phyloP scores from a whole-genome alignment of 1,139 yeast species.

The Hansenula lynferdii region DNA sequence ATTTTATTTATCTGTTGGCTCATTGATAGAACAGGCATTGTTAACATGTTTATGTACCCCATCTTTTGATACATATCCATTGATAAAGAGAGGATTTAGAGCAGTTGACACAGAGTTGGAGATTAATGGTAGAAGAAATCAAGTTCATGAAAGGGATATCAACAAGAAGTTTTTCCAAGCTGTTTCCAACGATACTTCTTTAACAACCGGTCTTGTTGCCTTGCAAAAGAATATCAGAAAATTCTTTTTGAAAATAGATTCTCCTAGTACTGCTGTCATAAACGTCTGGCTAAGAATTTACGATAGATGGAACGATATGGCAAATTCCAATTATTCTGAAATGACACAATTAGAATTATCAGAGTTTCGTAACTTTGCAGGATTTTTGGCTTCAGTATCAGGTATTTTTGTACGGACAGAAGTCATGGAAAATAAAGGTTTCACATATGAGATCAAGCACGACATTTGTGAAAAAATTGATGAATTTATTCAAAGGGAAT shows the following conservation, averaged over 20 bases:
- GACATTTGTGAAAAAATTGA: conserved; percentile 44
- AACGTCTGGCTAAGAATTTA: conserved; percentile 61
- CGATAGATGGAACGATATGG: conserved; percentile 43
- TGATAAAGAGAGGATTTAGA: conserved; percentile 44
- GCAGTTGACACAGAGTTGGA: conserved; percentile 40
- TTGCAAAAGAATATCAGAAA: conserved; percentile 63
- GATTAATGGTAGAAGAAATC: conserved; percentile 19
- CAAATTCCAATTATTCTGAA: conserved; percentile 20
- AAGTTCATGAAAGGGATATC: conserved; percentile 20
- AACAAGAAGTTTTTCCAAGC: conserved; percentile 44
- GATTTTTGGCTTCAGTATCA: conserved; percentile 54
- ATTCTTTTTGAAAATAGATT: conserved; percentile 47
- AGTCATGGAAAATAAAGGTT: conserved; percentile 26
- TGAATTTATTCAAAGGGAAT: conserved; percentile 38
- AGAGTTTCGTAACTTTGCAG: conserved; percentile 56
- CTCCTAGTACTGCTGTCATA: conserved; percentile 55
- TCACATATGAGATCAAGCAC: conserved; percentile 25
- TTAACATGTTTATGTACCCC: conserved; percentile 50
- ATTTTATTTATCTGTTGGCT: conserved; percentile 22
- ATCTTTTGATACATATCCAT: conserved; percentile 50
- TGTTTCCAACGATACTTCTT: conserved; percentile 51
- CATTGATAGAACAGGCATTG: conserved; percentile 39
- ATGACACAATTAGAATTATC: conserved; percentile 24
- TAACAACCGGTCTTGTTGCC: conserved; percentile 74
- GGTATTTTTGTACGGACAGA: conserved; percentile 44